Percentiles rank a stretch among this genome's conserved stretches.
Evolutionary conservation across 1,284 basidiomycete genomes (phyloP).

Genomic region (Cerioporus squamosus): DNA sequence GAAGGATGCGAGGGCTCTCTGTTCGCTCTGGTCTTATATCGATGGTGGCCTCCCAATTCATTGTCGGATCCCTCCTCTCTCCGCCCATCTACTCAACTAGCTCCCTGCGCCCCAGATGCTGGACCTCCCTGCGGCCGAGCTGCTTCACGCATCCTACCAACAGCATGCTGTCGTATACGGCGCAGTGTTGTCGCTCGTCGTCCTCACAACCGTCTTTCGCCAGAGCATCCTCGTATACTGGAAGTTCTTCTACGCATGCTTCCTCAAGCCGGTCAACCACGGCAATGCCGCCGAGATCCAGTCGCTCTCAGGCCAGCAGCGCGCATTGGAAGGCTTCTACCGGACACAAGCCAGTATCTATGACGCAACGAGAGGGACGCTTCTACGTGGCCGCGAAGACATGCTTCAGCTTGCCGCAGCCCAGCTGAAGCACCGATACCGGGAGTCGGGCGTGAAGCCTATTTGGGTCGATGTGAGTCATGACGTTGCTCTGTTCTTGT

Average conservation of each 20-base stretch:
- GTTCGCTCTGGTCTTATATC: slow-evolving; percentile 7
- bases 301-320: slow-evolving; percentile 21
- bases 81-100: neutral
- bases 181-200: slow-evolving; percentile 1
- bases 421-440: slow-evolving; percentile 21
- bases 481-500: neutral
- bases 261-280: slow-evolving; percentile 24
- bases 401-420: slow-evolving; percentile 27
- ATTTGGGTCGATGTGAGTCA: slow-evolving; percentile 26
- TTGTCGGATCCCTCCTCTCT: neutral
- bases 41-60: neutral
- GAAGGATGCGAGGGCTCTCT: neutral
- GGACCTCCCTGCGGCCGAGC: slow-evolving; percentile 1
- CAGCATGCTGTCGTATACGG: slow-evolving; percentile 9
- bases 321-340: slow-evolving; percentile 26
- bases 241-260: slow-evolving; percentile 27
- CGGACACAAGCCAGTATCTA: slow-evolving; percentile 26
- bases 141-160: neutral
- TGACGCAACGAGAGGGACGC: slow-evolving; percentile 20
- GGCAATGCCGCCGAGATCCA: slow-evolving; percentile 16
- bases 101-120: slow-evolving; percentile 5
- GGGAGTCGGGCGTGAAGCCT: slow-evolving; percentile 9
- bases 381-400: slow-evolving; percentile 24
- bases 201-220: slow-evolving; percentile 4
- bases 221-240: slow-evolving; percentile 14